These are phyloP conservation scores for Tricholoma bakamatsutake DNA, from an alignment of 768 basidiomycete species.

Conservation along the genomic window DNA sequence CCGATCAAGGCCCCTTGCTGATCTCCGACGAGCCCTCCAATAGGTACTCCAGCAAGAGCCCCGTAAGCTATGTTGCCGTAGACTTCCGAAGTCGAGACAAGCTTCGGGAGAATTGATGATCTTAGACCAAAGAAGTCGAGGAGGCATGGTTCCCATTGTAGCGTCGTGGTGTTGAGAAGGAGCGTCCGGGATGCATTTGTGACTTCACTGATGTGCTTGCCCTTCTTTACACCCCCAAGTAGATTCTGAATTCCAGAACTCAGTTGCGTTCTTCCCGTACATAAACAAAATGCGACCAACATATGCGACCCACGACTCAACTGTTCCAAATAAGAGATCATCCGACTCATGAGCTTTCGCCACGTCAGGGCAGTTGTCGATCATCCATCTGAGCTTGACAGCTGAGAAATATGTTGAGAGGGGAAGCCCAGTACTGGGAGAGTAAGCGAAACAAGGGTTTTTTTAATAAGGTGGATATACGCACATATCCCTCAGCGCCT, in stretches of 20 bases:
- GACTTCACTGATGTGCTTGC: conserved; percentile 84
- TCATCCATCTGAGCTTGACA: conserved; percentile 96
- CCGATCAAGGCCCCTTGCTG: conserved; percentile 96
- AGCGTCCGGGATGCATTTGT: conserved; percentile 97
- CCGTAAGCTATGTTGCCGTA: conserved; percentile 77
- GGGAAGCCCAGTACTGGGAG: conserved; percentile 93
- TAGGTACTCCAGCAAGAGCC: conserved; percentile 66
- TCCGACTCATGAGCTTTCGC: conserved; percentile 72
- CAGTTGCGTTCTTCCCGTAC: conserved; percentile 8
- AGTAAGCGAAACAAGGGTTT: no score
- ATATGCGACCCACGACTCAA: conserved; percentile 95
- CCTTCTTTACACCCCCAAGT: conserved; percentile 65
- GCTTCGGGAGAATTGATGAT: conserved; percentile 69
- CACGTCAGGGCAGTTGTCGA: conserved; percentile 78
- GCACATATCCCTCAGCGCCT: conserved; percentile 63
- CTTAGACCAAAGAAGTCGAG: conserved; percentile 85
- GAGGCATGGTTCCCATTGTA: conserved; percentile 79
- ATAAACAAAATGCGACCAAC: conserved; percentile 32
- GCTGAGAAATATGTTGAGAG: conserved; percentile 98
- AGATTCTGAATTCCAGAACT: conserved; percentile 50
- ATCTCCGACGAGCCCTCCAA: conserved; percentile 94
- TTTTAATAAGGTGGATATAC: conserved; percentile 18
- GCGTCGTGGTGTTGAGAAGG: conserved; percentile 74
- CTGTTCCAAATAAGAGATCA: conserved; percentile 86
- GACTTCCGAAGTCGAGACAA: conserved; percentile 89